Conservation (phyloP, 805 yeast genomes). For the Lipomyces yamadae region DNA sequence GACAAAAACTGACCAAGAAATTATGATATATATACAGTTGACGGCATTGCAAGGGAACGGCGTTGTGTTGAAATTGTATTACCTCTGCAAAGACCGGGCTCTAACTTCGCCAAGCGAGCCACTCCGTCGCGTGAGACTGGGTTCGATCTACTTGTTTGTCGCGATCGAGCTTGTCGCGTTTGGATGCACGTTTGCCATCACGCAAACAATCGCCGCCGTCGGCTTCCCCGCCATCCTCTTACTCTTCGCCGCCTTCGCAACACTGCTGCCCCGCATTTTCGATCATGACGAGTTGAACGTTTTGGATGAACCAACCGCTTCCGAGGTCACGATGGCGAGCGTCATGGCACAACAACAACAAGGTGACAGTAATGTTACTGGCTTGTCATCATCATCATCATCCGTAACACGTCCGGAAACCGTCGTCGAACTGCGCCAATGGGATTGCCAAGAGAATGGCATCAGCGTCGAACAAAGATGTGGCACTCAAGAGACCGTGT, state of each 20-base stretch:
- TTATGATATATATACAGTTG: constrained; percentile 12
- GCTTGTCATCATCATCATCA: neutral
- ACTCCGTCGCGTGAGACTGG: constrained; percentile 45
- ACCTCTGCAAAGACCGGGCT: constrained; percentile 62
- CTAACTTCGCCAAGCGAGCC: constrained; percentile 46
- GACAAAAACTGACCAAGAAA: neutral
- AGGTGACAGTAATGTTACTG: neutral
- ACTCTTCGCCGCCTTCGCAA: constrained; percentile 67
- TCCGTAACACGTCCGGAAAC: too few species aligned
- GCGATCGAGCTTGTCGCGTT: constrained; percentile 67
- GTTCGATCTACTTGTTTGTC: constrained; percentile 58
- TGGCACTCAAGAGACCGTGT: too few species aligned
- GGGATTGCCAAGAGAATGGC: neutral
- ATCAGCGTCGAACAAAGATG: too few species aligned
- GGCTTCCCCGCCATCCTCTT: constrained; percentile 90
- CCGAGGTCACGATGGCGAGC: constrained; percentile 46
- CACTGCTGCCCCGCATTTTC: constrained; percentile 66
- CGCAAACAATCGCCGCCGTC: constrained; percentile 86
- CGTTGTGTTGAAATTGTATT: constrained; percentile 65
- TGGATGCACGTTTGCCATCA: constrained; percentile 80
- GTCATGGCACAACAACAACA: neutral
- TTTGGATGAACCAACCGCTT: constrained; percentile 64
- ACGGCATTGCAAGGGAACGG: constrained; percentile 71
- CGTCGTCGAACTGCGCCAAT: neutral
- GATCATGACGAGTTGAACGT: constrained; percentile 61